Evolutionary conservation across 768 basidiomycete species (phyloP).

Genomic region (Auricularia sp.): DNA sequence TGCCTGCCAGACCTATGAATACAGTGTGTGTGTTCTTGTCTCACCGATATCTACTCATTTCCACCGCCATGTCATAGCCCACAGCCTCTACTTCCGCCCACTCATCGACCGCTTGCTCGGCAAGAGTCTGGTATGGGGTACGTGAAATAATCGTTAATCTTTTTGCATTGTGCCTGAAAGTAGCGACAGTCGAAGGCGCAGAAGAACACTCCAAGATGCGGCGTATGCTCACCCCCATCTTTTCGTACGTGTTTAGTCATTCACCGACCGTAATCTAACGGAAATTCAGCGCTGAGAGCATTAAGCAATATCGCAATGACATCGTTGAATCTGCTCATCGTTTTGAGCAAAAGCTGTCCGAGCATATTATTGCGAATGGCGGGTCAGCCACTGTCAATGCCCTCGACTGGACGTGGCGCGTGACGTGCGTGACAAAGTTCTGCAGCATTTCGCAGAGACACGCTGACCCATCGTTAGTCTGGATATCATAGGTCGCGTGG

Average conservation of each 20-base stretch:
- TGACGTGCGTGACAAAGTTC: slow-evolving; percentile 6
- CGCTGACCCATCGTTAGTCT: slow-evolving; percentile 7
- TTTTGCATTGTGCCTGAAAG: neutral
- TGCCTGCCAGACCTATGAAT: slow-evolving; percentile 8
- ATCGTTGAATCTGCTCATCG: slow-evolving; percentile 8
- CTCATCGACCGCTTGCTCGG: slow-evolving; percentile 26
- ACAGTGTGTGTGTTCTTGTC: slow-evolving; percentile 6
- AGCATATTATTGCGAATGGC: neutral
- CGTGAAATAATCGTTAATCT: neutral
- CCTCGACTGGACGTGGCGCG: slow-evolving; percentile 10
- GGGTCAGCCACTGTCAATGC: slow-evolving; percentile 7
- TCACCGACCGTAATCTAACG: neutral
- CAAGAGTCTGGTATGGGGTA: slow-evolving; percentile 25
- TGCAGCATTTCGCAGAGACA: neutral
- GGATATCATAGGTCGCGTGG: slow-evolving; percentile 24
- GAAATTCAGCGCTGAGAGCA: slow-evolving; percentile 3
- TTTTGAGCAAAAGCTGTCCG: slow-evolving; percentile 4
- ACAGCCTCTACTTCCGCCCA: slow-evolving; percentile 22
- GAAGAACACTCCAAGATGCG: slow-evolving; percentile 25
- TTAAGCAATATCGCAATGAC: slow-evolving; percentile 6
- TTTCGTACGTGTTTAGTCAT: slow-evolving; percentile 11
- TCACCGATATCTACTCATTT: neutral
- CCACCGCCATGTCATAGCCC: slow-evolving; percentile 8
- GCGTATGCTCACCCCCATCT: slow-evolving; percentile 11
- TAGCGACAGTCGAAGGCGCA: slow-evolving; percentile 19